Percentiles rank a stretch among this genome's conserved stretches.
Conservation (phyloP, 306 rosid genomes). For the Quercus gilva region DNA sequence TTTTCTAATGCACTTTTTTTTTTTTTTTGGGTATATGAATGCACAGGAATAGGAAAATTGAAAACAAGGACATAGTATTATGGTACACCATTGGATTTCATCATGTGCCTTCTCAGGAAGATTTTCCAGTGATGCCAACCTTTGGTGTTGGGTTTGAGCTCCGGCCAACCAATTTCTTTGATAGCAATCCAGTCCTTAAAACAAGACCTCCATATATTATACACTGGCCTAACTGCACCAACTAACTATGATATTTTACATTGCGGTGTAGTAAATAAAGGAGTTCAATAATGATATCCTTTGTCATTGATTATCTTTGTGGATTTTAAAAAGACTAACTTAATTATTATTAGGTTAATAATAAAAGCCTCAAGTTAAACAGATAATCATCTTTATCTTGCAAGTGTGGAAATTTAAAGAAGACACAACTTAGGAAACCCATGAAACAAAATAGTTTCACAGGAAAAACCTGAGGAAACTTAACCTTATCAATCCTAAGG, state of each 20-base stretch:
- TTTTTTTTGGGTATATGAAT: background rate
- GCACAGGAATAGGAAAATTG: conserved; percentile 42
- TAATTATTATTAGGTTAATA: too few species aligned
- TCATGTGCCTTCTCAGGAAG: conserved; percentile 67
- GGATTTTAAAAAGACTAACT: too few species aligned
- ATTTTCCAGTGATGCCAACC: conserved; percentile 60
- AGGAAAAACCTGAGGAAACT: too few species aligned
- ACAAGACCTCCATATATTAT: conserved; percentile 21
- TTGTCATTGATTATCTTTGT: too few species aligned
- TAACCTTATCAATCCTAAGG: too few species aligned
- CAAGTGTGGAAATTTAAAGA: too few species aligned
- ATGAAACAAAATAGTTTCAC: too few species aligned
- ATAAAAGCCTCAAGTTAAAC: too few species aligned
- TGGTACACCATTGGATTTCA: conserved; percentile 69
- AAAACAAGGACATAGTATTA: conserved; percentile 46
- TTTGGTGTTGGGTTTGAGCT: conserved; percentile 54
- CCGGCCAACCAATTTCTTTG: conserved; percentile 69
- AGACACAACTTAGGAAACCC: too few species aligned
- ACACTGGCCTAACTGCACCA: conserved; percentile 21
- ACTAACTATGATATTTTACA: background rate
- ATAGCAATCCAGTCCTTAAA: conserved; percentile 62
- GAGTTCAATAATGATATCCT: too few species aligned
- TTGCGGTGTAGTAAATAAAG: background rate
- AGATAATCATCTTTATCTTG: too few species aligned
- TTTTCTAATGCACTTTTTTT: background rate